A percentile compares a stretch with the other conserved stretches of the same genome.
Conservation (phyloP, 192 early-diverging fungal species). For the Haplosporangium gracile region DNA sequence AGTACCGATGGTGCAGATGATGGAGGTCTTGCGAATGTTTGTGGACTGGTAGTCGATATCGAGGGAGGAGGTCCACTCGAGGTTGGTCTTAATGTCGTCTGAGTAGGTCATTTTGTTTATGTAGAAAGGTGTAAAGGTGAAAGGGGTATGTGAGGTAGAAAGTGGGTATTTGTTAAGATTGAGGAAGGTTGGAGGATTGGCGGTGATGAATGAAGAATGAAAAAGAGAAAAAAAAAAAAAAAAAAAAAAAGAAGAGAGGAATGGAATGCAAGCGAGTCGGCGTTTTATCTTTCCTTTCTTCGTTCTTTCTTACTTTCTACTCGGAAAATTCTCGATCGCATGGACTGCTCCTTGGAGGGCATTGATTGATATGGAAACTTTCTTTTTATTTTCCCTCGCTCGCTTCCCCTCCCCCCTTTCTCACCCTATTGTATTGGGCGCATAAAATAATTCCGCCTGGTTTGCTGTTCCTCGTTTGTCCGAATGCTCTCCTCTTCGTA, state of each 20-base stretch:
- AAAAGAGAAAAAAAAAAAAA: background rate
- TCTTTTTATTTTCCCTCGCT: background rate
- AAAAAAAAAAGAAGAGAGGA: background rate
- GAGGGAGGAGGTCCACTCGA: constrained; percentile 82
- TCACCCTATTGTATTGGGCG: too few relatives aligned
- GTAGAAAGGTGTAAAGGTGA: background rate
- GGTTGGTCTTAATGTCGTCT: constrained; percentile 67
- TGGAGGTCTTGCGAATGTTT: constrained; percentile 83
- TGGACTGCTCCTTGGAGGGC: background rate
- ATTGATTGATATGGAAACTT: background rate
- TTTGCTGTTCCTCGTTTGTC: background rate
- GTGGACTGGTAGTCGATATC: constrained; percentile 70
- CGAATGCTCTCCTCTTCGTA: background rate
- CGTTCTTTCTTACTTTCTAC: background rate
- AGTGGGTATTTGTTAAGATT: background rate
- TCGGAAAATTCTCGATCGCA: background rate
- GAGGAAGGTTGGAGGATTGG: too few relatives aligned
- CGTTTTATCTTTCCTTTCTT: background rate
- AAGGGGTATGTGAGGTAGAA: background rate
- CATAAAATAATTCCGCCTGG: too few relatives aligned
- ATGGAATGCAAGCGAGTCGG: background rate
- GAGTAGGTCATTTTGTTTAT: constrained; percentile 14
- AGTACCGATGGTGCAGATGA: constrained; percentile 85
- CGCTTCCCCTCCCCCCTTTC: background rate
- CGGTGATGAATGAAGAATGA: constrained; percentile 12